Percentiles rank a stretch among this genome's conserved stretches.
Evolutionary conservation across 768 basidiomycete species (phyloP).

Genomic region (Melanogaster broomeanus): DNA sequence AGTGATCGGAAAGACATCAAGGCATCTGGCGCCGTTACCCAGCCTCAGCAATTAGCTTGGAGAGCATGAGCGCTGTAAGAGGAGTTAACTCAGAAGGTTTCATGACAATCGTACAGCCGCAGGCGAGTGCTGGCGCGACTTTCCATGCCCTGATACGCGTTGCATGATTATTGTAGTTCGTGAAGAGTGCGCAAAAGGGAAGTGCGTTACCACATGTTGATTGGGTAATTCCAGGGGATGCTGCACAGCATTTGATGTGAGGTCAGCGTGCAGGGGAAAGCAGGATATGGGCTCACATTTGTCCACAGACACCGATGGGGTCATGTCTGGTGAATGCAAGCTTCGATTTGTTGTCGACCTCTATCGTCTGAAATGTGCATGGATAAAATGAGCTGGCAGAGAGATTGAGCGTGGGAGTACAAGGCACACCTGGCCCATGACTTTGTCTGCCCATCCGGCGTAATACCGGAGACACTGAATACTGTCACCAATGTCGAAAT

Average conservation of each 20-base stretch:
- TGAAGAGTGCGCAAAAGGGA: conserved; percentile 5
- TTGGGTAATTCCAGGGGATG: conserved; percentile 94
- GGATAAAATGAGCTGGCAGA: conserved; percentile 5
- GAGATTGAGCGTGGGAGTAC: conserved; percentile 2
- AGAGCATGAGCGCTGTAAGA: conserved; percentile 80
- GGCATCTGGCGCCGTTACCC: conserved; percentile 50
- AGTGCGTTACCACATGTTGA: conserved; percentile 68
- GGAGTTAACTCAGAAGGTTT: conserved; percentile 91
- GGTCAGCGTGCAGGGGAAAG: conserved; percentile 9
- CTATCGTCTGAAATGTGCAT: conserved; percentile 56
- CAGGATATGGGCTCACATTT: conserved; percentile 61
- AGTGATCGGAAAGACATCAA: conserved; percentile 12
- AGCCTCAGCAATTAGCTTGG: conserved; percentile 79
- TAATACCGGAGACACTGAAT: conserved; percentile 85
- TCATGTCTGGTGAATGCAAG: conserved; percentile 86
- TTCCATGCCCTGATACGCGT: conserved; percentile 72
- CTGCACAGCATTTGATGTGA: conserved; percentile 34
- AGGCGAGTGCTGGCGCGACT: conserved; percentile 88
- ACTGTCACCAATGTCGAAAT: conserved; percentile 79
- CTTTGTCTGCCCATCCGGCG: conserved; percentile 96
- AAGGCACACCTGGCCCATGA: conserved; percentile 71
- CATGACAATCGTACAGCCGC: conserved; percentile 93
- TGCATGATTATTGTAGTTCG: not conserved
- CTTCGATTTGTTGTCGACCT: conserved; percentile 79
- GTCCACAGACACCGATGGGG: conserved; percentile 93